Evolutionary conservation across 2,329 filamentous ascomycete genomes (phyloP), one percentile per base, ranked within the genome.

Genomic region (Verticillium dahliae): DNA sequence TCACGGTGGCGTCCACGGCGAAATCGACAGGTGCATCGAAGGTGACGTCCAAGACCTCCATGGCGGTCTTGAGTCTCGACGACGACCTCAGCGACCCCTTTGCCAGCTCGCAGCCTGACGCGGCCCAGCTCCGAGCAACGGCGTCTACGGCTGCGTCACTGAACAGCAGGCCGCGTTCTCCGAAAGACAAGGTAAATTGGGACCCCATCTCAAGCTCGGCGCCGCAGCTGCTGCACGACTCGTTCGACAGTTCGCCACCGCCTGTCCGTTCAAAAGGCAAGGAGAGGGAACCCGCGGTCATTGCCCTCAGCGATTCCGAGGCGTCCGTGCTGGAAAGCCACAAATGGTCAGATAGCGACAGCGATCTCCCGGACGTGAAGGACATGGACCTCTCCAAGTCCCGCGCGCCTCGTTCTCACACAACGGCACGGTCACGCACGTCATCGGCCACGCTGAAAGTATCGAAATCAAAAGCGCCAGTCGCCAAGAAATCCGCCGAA

Each of bases 141-240:
- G 22, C 45, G 11, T 50, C 13, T 11, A 18, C 15, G 10, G 11
- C 15, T 18, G 9, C 58, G 11, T n/a, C 45, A 22, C 3, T 52
- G n/a, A 65, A 66, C 38, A 11, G 58, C 14, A 62, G 60, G 33
- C 50, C 61, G 1, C 69, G 63, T 15, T 55, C 65, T 6, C 62
- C 68, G 7, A 58, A 50, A 38, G 31, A 13, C 45, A 58, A 34
- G 9, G 68, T 68, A 3, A 70, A 71, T 0, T 82, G 79, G 80
- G 80, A 82, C 66, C 80, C 79, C 0, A 83, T 83, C 58, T 84
- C 81, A 0, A 84, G 81, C 67, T 83, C 80, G 1, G 80, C 80
- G 4, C 81, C 81, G 1, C 76, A 82, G 56, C 54, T 57, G 1
- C 1, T 34, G 6, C 57, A 60, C 5, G 60, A 62, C 10, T 61